Base-by-base conservation (phyloP, 768 basidiomycete genomes). In the Leucosporidium scottii region DNA sequence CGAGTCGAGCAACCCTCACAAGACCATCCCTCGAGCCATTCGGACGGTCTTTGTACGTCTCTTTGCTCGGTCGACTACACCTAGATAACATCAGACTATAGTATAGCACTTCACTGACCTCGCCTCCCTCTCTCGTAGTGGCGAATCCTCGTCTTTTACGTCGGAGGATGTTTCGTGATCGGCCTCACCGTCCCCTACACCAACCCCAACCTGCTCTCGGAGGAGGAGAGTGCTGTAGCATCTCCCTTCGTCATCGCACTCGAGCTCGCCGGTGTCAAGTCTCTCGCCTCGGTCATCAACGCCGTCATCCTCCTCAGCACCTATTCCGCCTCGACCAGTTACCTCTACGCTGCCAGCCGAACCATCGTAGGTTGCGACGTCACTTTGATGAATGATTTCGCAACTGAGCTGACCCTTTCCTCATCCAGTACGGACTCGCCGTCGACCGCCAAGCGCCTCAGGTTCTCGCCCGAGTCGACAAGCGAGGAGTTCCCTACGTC, bases 11-110 rank as follows among this genome's bases (percentile, higher is more conserved):
- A 63, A 64, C 67, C 66, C 70, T 13, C 59, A 65, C 25, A 62
- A 65, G 69, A 78, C 78, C 56, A 77, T 82, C 49, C 81, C 79
- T 4, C 81, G 81, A 70, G 86, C 87, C 1, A 88, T 89, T 73
- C 82, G 79, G 63, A 81, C 84, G 13, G 85, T 86, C 28, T 87
- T 86, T 77, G 79, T 85, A 68, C 82, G 91, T 72, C 2, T 44
- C 39, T 44, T 4, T 87, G 86, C 49, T 87, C 91, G 74, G 78
- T 83, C 73, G 73, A 70, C 68, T 48, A 62, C n/a, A 69, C 71
- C 27, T 81, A 93, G 13, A 78, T 96, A 68, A 91, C 87, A 39
- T 90, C 90, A 3, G 91, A n/a, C 92, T 9, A 91, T 88, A 87
- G 93, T 91, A 36, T 91, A 93, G 34, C 90, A 89, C 8, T 58